Conservation (phyloP, 2,329 filamentous ascomycete genomes). For the Fusarium paranaense region DNA sequence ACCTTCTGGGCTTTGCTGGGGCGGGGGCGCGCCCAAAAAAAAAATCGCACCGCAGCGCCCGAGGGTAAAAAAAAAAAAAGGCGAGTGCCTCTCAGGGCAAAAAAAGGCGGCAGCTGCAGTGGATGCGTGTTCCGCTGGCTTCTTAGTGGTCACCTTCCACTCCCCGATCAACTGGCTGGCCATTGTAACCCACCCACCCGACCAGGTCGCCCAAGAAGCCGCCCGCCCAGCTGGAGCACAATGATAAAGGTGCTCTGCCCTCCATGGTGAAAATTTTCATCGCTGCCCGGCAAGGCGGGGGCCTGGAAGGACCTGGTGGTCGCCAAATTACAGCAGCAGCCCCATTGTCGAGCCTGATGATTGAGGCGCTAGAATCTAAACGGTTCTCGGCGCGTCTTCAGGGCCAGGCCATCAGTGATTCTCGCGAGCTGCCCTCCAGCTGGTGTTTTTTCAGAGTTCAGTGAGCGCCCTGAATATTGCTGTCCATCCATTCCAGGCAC, state of each 20-base stretch:
- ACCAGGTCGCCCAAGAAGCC: slow-evolving; percentile 13
- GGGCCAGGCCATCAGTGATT: slow-evolving; percentile 9
- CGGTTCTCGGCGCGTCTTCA: background rate
- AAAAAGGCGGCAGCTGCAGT: slow-evolving; percentile 41
- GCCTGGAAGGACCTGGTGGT: slow-evolving; percentile 12
- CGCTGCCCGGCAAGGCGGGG: slow-evolving; percentile 20
- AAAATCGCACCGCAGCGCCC: slow-evolving; percentile 18
- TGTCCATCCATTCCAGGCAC: background rate
- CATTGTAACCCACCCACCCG: slow-evolving; percentile 9
- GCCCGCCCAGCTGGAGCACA: slow-evolving; percentile 6
- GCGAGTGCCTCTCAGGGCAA: slow-evolving; percentile 12
- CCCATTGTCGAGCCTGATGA: background rate
- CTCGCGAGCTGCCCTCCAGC: background rate
- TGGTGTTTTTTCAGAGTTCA: background rate
- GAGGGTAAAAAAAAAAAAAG: slow-evolving; percentile 19
- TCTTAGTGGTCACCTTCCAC: slow-evolving; percentile 29
- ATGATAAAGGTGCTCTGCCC: background rate
- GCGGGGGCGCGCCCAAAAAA: slow-evolving; percentile 33
- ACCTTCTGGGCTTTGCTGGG: slow-evolving; percentile 28
- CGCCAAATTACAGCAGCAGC: slow-evolving; percentile 21
- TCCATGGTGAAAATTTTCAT: slow-evolving; percentile 26
- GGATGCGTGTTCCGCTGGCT: slow-evolving; percentile 29
- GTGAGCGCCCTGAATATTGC: background rate
- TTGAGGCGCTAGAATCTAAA: background rate
- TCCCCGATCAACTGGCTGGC: slow-evolving; percentile 18